These are phyloP conservation scores for Pichia californica DNA, from an alignment of 805 yeast genomes.

Conservation along the genomic window DNA sequence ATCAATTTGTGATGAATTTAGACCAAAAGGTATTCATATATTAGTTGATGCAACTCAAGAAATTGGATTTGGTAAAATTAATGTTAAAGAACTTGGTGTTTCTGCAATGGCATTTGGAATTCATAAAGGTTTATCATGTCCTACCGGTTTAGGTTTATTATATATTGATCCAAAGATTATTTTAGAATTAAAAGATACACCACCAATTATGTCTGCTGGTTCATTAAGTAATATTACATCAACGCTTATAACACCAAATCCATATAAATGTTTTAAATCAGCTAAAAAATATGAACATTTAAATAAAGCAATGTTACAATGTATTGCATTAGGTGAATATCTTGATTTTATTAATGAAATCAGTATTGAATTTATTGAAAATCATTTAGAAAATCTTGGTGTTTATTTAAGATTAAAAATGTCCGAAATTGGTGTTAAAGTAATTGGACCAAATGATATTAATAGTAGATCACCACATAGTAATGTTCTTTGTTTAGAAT, in stretches of 20 bases:
- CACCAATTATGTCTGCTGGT: neutral
- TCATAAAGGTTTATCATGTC: constrained; percentile 5
- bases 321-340: constrained; percentile 1
- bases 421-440: neutral
- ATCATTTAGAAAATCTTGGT: neutral
- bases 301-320: constrained; percentile 3
- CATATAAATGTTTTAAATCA: neutral
- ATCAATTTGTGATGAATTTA: neutral
- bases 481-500: neutral
- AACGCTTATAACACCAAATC: neutral
- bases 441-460: constrained; percentile 1
- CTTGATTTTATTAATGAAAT: neutral
- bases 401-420: neutral
- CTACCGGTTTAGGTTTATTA: constrained; percentile 3
- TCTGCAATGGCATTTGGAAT: constrained; percentile 4
- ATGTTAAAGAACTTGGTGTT: constrained; percentile 4
- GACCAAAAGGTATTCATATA: constrained; percentile 9
- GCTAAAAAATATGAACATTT: constrained; percentile 3
- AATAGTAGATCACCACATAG: constrained; percentile 2
- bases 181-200: neutral
- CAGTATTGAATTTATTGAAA: constrained; percentile 1
- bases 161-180: neutral
- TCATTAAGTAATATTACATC: neutral
- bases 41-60: constrained; percentile 12
- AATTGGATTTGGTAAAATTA: constrained; percentile 6